A percentile compares a stretch with the other conserved stretches of the same genome.
Evolutionary conservation across 1,139 yeast species (phyloP).

Genomic region (Geotrichum bryndzae): DNA sequence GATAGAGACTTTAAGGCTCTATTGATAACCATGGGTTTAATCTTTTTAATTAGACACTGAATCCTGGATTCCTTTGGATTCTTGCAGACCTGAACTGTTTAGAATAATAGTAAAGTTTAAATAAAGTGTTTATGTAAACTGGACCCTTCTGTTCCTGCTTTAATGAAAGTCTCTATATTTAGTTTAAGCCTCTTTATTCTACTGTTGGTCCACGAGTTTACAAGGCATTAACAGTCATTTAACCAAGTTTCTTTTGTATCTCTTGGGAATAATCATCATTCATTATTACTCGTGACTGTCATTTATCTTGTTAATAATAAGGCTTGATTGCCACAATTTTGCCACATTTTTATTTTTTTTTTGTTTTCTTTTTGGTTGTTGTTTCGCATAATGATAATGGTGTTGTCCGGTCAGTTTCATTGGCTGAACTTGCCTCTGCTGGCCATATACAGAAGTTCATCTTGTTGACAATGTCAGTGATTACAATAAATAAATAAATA

Average conservation of each 20-base stretch:
- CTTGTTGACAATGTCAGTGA: not conserved
- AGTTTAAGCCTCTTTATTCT: not conserved
- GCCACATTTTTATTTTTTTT: not conserved
- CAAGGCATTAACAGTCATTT: no score
- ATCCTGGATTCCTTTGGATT: no score
- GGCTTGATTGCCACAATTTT: not conserved
- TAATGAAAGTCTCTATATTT: not conserved
- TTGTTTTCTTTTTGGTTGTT: not conserved
- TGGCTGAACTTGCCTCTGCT: not conserved
- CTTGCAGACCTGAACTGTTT: no score
- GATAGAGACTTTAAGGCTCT: no score
- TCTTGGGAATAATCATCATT: not conserved
- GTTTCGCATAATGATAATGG: not conserved
- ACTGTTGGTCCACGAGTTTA: not conserved
- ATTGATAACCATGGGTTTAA: no score
- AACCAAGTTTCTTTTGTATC: not conserved
- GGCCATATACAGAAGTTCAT: not conserved
- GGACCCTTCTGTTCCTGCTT: not conserved
- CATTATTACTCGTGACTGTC: not conserved
- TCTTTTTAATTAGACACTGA: no score
- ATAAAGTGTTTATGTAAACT: not conserved
- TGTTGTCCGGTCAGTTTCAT: not conserved
- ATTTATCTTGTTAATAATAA: not conserved
- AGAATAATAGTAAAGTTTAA: no score
- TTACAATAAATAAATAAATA: not conserved